Evolutionary conservation across 176 grass and related monocot genomes (phyloP), one percentile per base, ranked within the genome.

Genomic region (Avena insularis): DNA sequence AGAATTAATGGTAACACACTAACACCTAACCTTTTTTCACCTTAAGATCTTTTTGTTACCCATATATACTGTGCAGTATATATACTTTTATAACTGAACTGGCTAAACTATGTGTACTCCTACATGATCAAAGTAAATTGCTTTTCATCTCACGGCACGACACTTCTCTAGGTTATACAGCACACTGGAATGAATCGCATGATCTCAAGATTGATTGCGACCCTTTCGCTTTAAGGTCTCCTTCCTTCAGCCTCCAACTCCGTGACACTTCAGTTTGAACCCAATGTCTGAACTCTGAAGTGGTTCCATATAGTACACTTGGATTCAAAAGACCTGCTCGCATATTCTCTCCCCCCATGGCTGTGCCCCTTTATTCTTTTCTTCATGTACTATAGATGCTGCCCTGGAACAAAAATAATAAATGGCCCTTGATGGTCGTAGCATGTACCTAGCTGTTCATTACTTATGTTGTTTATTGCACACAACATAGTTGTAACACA

Each of bases 361-460:
- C 27, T 4, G 16, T 1, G 5, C 4, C 46, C 69, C 12, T 70
- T 86, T 69, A 62, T 85, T 81, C 43, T 25, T 77, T 84, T 91
- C 20, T 45, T 77, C 82, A 33, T 91, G 90, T 91, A 85, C 82
- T 88, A 70, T 91, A 91, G 59, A 85, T 80, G n/a, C 8, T 62
- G 64, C 9, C n/a, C 61, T 70, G 33, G 61, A 77, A 55, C 70
- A 75, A 71, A 43, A 81, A 68, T 77, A 91, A 88, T 73, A 81
- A 77, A 85, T 75, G 29, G 19, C 4, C 20, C 63, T 68, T 23
- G 35, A 85, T 62, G 51, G 60, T 81, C 82, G 20, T 83, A 79
- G 33, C 20, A 54, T 88, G 82, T 88, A 88, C 62, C 17, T 85
- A 88, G 53, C 60, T 54, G 77, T 81, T 91, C 53, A 77, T 54